Evolutionary conservation across 108 stramenopile genomes (phyloP), one percentile per base, ranked within the genome.

Genomic region (Stephanodiscus triporus): DNA sequence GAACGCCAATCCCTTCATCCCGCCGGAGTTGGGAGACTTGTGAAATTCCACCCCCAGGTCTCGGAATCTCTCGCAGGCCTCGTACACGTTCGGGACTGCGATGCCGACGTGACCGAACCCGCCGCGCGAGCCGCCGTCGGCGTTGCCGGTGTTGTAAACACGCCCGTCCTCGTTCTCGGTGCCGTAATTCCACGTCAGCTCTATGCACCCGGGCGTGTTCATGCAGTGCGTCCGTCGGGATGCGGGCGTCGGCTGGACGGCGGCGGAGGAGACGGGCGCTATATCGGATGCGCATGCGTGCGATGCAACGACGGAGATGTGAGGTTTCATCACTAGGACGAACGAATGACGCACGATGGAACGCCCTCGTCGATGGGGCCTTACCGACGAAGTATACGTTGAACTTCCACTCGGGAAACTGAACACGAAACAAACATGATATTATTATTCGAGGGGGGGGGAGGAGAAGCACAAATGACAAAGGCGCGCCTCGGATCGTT

Each of bases 381-480:
- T 17, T 45, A 45, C 43, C 43, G 19, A 85, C 80, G 20, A 85
- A 85, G 72, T 81, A 85, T 8, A 85, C 85, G 47, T 81, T 81
- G 78, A 85, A 85, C 58, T 81, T 68, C 85, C 85, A 85, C 68
- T 85, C 63, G 9, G 83, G 83, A 27, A 84, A 82, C 70, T 77
- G 29, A 36, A 54, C 10, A 30, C 14, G 50, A 47, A 20, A 63
- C 37, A 29, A 19, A 23, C 20, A 30, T n/a, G n/a, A n/a, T n/a
- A n/a, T n/a, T n/a, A n/a, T n/a, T n/a, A n/a, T n/a, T 2, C 9
- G 5, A 30, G 50, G 16, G 27, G 11, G 56, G 30, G 56, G 2
- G 6, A 27, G 32, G 9, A 53, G n/a, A 20, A 24, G 8, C 7
- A 19, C 23, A 24, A 53, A 24, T 53, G 7, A 27, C 10, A 29